Conservation (phyloP, 2,329 filamentous ascomycete genomes). For the Dactylellina leptospora region DNA sequence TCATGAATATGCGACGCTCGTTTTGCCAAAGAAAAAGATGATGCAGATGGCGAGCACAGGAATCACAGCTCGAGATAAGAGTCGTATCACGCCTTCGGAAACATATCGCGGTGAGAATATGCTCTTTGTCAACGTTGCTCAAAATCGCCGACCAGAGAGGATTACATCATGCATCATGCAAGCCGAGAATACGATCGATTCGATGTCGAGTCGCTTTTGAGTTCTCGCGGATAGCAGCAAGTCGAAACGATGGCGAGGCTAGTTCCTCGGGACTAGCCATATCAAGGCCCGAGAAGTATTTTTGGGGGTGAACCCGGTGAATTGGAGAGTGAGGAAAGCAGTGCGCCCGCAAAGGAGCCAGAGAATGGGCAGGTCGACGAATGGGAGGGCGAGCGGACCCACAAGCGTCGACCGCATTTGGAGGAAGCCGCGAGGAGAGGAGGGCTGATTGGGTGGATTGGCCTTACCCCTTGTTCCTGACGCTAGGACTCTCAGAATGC, state of each 20-base stretch:
- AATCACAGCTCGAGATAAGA: conserved; percentile 1
- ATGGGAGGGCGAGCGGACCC: conserved; percentile 28
- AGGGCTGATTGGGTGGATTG: conserved; percentile 46
- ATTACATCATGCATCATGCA: conserved; percentile 52
- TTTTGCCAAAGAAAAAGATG: background rate
- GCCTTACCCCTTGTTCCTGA: conserved; percentile 51
- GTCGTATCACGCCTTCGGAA: background rate
- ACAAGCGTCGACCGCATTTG: conserved; percentile 42
- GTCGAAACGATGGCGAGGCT: conserved; percentile 28
- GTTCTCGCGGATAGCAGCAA: conserved; percentile 18
- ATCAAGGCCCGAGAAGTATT: conserved; percentile 16
- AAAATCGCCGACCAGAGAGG: conserved; percentile 43
- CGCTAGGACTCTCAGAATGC: conserved; percentile 33
- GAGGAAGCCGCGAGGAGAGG: conserved; percentile 39
- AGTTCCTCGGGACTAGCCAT: conserved; percentile 20
- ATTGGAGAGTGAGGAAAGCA: conserved; percentile 6
- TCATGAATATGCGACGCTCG: no score
- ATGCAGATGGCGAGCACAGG: background rate
- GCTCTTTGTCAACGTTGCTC: conserved; percentile 8
- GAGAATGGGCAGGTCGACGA: conserved; percentile 34
- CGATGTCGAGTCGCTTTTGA: no score
- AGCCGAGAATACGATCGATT: no score
- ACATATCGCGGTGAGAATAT: no score
- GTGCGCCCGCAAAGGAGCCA: background rate
- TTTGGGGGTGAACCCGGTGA: conserved; percentile 29